Evolutionary conservation across 352 stramenopile species (phyloP).

Genomic region (Discostella stelligera): DNA sequence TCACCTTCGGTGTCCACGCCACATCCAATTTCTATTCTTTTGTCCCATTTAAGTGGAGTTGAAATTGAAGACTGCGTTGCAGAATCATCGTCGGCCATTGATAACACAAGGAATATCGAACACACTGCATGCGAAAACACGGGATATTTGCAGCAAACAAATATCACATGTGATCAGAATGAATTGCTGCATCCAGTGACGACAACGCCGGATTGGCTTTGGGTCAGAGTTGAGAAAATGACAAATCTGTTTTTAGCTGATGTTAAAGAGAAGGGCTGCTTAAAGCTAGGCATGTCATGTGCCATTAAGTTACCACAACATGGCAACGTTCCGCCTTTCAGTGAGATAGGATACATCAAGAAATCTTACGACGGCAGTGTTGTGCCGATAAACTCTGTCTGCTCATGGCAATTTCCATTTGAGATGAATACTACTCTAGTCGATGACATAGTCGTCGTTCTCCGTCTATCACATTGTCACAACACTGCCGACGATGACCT

Average conservation of each 20-base stretch:
- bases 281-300: slow-evolving; percentile 23
- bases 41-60: slow-evolving; percentile 24
- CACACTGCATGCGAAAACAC: not conserved
- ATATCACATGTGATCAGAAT: not conserved
- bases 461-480: slow-evolving; percentile 16
- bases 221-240: slow-evolving; percentile 22
- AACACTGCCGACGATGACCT: not conserved
- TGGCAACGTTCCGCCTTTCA: not conserved
- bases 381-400: slow-evolving; percentile 1
- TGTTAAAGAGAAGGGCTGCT: not conserved
- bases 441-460: not conserved
- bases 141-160: not conserved
- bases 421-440: not conserved
- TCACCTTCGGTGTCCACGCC: not conserved
- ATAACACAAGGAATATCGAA: not conserved
- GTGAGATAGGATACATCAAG: not conserved
- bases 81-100: not conserved
- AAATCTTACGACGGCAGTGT: not conserved
- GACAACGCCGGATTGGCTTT: slow-evolving; percentile 26
- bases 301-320: slow-evolving; percentile 1
- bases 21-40: slow-evolving; percentile 44
- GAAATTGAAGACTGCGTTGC: not conserved
- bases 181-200: slow-evolving; percentile 15
- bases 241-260: slow-evolving; percentile 2
- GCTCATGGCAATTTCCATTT: slow-evolving; percentile 23